Conservation (phyloP, 345 rosid species). For the Turritis glabra region DNA sequence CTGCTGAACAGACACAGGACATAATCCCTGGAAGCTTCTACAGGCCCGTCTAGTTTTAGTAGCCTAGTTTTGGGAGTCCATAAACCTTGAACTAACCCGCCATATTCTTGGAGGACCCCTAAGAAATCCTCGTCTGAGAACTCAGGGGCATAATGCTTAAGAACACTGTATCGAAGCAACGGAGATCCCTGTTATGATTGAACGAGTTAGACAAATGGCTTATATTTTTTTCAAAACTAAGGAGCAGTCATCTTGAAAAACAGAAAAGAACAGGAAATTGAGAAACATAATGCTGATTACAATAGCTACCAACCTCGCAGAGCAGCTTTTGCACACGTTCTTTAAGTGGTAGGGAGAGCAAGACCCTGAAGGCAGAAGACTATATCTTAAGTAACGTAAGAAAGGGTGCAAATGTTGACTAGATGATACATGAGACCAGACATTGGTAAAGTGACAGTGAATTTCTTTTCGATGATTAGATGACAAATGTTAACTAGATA, state of each 20-base stretch:
- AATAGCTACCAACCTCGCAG: constrained; percentile 60
- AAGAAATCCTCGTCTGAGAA: constrained; percentile 53
- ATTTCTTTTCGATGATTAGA: not conserved
- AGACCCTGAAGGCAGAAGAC: constrained; percentile 53
- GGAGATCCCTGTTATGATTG: constrained; percentile 52
- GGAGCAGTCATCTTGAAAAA: not conserved
- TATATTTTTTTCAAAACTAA: not conserved
- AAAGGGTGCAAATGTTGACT: constrained; percentile 9
- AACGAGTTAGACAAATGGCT: constrained; percentile 25
- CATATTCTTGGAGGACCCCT: constrained; percentile 55
- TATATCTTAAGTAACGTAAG: constrained; percentile 1
- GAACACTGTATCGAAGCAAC: constrained; percentile 56
- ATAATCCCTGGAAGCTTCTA: constrained; percentile 52
- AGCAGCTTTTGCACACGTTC: constrained; percentile 74
- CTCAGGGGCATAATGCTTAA: constrained; percentile 64
- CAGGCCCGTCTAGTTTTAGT: constrained; percentile 38
- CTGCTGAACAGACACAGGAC: constrained; percentile 50
- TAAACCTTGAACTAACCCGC: constrained; percentile 79
- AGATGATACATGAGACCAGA: constrained; percentile 9
- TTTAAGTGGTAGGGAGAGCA: constrained; percentile 62
- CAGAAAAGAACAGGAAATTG: constrained; percentile 1
- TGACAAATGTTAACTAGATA: not conserved
- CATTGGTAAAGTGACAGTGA: constrained; percentile 4
- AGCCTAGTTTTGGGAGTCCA: constrained; percentile 71
- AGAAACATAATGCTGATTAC: constrained; percentile 6